Evolutionary conservation across 2,329 filamentous ascomycete species (phyloP).

Genomic region (Cladophialophora exuberans): DNA sequence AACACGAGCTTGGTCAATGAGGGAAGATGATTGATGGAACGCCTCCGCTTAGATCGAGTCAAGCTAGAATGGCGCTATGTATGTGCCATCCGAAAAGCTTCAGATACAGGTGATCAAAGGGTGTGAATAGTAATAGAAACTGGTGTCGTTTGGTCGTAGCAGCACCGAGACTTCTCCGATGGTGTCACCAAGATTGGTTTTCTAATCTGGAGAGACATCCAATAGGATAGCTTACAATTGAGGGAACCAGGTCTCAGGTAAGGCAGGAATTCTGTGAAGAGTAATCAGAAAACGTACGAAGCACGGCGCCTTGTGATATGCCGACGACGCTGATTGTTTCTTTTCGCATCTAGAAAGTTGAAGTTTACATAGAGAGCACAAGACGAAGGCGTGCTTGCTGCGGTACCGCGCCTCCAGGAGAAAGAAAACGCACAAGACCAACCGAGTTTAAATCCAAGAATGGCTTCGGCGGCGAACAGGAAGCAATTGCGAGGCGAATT

Average conservation of each 20-base stretch:
- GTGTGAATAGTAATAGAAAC: slow-evolving; percentile 7
- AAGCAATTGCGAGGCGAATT: background rate
- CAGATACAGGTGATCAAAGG: background rate
- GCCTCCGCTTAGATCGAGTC: background rate
- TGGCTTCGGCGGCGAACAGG: background rate
- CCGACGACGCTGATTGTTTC: background rate
- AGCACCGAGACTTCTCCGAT: background rate
- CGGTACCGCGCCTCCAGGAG: background rate
- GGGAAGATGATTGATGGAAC: background rate
- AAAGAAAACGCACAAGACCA: background rate
- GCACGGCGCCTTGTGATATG: background rate
- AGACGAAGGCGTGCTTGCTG: background rate
- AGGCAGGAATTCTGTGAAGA: background rate
- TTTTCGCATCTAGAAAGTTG: no score
- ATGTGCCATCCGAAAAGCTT: background rate
- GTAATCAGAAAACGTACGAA: slow-evolving; percentile 1
- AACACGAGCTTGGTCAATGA: background rate
- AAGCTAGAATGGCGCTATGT: background rate
- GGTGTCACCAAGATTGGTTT: no score
- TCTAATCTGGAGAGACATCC: no score
- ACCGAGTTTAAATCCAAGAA: background rate
- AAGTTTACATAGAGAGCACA: no score
- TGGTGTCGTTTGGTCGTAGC: background rate
- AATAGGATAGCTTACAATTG: background rate
- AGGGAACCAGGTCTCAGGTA: no score